Evolutionary conservation across 2,329 filamentous ascomycete genomes (phyloP), one percentile per base, ranked within the genome.

Genomic region (Polytolypa hystricis): DNA sequence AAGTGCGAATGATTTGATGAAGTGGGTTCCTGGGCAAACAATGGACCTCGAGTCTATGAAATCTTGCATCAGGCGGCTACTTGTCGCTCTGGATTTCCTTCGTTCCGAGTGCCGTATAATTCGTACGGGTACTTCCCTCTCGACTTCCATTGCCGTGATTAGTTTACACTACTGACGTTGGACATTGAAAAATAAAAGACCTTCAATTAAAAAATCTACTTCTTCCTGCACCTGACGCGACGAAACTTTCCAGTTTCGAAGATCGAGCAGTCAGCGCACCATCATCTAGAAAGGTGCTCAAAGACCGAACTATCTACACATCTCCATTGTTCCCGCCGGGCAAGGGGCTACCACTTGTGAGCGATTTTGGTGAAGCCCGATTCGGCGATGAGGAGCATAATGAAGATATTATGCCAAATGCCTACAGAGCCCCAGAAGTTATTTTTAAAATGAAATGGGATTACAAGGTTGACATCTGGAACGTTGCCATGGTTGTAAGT

Each of bases 391-490:
- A 30, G 12, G 48, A 56, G 33, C 55, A 61, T 34, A 15, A 16
- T n/a, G 38, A 41, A 4, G 27, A 33, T 35, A 35, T 42, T n/a
- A 30, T 31, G 32, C 35, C 41, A 14, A 35, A 43, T 27, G 29
- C 39, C n/a, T 43, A 43, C 20, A 23, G 42, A 12, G 34, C 42
- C n/a, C 42, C 42, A 9, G 39, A 70, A 42, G 60, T 67, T 5
- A 62, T 67, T 3, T 41, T 69, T 1, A 42, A 53, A 43, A 45
- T 49, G 1, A 48, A 53, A 0, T 69, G 64, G 65, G 45, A 43
- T 1, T 63, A 58, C 36, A 39, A 51, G 11, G 49, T 67, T 9
- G 65, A 69, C 41, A 62, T 69, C 21, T 70, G 65, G 66, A 45
- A 42, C 26, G 35, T 51, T 28, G 49, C 23, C 17, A 28, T 30